phyloP scores from a whole-genome alignment of 225 moss, liverwort and hornwort genomes.

The Anthoceros angustus region DNA sequence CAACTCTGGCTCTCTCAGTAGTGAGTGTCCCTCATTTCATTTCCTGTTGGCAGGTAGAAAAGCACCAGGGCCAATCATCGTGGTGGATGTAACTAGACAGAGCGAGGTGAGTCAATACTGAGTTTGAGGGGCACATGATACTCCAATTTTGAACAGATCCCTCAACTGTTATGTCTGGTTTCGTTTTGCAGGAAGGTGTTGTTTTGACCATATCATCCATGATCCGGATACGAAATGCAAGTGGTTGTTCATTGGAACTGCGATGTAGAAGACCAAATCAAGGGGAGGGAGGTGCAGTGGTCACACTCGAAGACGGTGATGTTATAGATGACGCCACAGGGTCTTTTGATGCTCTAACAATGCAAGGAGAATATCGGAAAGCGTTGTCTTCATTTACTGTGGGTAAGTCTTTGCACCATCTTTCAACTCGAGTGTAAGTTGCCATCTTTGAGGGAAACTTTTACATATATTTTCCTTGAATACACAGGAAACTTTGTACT shows the following conservation, averaged over 20 bases:
- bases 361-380: conserved; percentile 64
- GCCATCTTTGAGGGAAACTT: not conserved
- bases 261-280: conserved; percentile 60
- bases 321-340: conserved; percentile 86
- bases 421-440: not conserved
- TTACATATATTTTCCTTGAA: not conserved
- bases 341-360: conserved; percentile 70
- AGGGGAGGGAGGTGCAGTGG: conserved; percentile 73
- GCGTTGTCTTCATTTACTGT: conserved; percentile 76
- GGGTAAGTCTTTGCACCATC: conserved; percentile 27
- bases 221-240: conserved; percentile 80
- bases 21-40: not conserved
- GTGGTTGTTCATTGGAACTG: conserved; percentile 58
- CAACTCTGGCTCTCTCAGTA: too few species aligned
- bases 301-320: conserved; percentile 80
- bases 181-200: conserved; percentile 48
- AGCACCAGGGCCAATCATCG: conserved; percentile 74
- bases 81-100: conserved; percentile 67
- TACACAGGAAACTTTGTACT: conserved; percentile 62
- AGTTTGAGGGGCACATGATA: not conserved
- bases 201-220: conserved; percentile 68
- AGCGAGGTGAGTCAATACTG: conserved; percentile 33
- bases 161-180: not conserved
- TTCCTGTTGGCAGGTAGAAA: conserved; percentile 28
- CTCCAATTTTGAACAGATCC: not conserved